Evolutionary conservation across 768 basidiomycete genomes (phyloP), one percentile per base, ranked within the genome.

Genomic region (Tricholoma matsutake): DNA sequence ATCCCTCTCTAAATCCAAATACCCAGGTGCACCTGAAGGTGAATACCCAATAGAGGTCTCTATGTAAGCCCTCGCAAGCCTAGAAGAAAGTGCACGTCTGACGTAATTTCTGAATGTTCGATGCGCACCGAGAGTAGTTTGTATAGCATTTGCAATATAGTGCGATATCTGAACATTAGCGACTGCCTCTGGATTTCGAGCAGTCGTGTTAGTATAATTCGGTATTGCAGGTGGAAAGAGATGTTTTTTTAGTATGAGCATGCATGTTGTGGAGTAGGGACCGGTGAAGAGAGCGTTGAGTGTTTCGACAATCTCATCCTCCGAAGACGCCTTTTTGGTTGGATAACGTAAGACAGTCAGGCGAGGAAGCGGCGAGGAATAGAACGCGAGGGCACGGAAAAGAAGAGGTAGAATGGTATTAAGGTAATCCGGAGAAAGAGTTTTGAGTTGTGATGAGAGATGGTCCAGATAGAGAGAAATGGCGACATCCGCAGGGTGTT

Each of bases 1-100:
- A 16, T 86, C 86, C 45, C 76, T 76, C 59, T 85, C 86, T 8
- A 91, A 71, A 57, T 84, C 84, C 67, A 89, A 76, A 45, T 83
- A 79, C 0, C 79, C 79, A 0, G 86, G 84, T 1, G 81, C 83
- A 11, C 87, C 88, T 1, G 87, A 83, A 41, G 79, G 79, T 0
- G 86, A 79, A 60, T 88, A 87, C 9, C 77, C 77, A 11, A 79
- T 67, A 2, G 84, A 79, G 13, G 74, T 77, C 64, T 85, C 78
- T 59, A 91, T 88, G 65, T 84, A 88, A 3, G 87, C 85, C 28
- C 87, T 79, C 0, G 87, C 89, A 32, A 92, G 81, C 25, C 86
- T 81, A 11, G 82, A 79, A 20, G 78, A 78, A 18, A 92, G 76
- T 0, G 82, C 82, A 51, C 83, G 82, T 5, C 91, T 83, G 32